phyloP scores from a whole-genome alignment of 768 basidiomycete species.

The Sporobolomyces roseus region DNA sequence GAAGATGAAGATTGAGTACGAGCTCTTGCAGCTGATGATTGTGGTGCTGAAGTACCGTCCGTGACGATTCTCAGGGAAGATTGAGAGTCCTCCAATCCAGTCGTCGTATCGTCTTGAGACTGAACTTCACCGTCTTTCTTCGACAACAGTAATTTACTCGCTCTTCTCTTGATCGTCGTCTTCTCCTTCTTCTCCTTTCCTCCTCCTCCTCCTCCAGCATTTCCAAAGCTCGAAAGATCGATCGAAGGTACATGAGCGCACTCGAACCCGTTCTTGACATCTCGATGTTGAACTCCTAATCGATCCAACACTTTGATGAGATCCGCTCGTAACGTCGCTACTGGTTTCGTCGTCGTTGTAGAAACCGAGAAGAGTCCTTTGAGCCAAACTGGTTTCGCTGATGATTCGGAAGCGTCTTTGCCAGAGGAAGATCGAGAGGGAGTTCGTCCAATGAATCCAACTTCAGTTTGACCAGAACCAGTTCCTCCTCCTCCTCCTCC shows the following conservation, averaged over 20 bases:
- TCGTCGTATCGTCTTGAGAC: slow-evolving; percentile 6
- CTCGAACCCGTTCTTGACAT: slow-evolving; percentile 86
- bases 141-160: slow-evolving; percentile 32
- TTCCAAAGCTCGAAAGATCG: slow-evolving; percentile 68
- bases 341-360: slow-evolving; percentile 87
- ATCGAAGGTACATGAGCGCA: slow-evolving; percentile 94
- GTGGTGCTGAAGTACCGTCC: background rate
- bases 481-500: background rate
- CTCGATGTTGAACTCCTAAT: slow-evolving; percentile 91
- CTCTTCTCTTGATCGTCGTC: slow-evolving; percentile 29
- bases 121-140: slow-evolving; percentile 19
- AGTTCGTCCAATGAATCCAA: slow-evolving; percentile 20
- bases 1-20: slow-evolving; percentile 32
- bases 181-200: slow-evolving; percentile 10
- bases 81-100: slow-evolving; percentile 17
- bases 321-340: slow-evolving; percentile 73
- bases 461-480: background rate
- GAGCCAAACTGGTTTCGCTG: slow-evolving; percentile 84
- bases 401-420: background rate
- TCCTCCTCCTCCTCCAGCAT: slow-evolving; percentile 3
- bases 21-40: too few relatives aligned
- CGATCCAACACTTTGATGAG: slow-evolving; percentile 81
- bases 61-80: slow-evolving; percentile 19
- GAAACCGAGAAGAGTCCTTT: slow-evolving; percentile 96
- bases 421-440: slow-evolving; percentile 1